phyloP scores from a whole-genome alignment of 1,139 yeast species.

The Protomyces lactucae-debilis region DNA sequence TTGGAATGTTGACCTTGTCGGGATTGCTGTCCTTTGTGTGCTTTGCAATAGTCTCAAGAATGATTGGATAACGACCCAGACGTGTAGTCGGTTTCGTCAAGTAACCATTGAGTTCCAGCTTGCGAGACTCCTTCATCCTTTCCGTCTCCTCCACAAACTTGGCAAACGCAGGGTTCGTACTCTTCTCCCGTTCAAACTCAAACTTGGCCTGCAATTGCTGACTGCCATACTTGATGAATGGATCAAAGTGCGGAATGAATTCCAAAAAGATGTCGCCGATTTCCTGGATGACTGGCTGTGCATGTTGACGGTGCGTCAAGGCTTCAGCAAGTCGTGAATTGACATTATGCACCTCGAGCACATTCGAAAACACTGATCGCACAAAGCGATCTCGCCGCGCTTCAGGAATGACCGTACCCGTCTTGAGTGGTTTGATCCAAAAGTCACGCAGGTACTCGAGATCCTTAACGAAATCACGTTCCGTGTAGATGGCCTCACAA shows the following conservation, averaged over 20 bases:
- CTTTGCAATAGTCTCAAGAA: conserved; percentile 77
- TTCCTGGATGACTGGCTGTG: conserved; percentile 75
- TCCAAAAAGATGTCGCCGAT: conserved; percentile 85
- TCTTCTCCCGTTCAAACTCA: conserved; percentile 91
- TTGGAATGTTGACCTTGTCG: conserved; percentile 64
- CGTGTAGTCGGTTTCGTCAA: conserved; percentile 93
- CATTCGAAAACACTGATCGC: conserved; percentile 85
- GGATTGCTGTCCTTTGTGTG: conserved; percentile 69
- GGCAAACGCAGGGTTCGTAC: conserved; percentile 82
- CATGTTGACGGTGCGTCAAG: conserved; percentile 79
- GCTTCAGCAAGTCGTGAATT: conserved; percentile 86
- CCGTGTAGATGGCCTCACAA: conserved; percentile 89
- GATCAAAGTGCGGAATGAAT: conserved; percentile 79
- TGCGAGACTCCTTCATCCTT: conserved; percentile 79
- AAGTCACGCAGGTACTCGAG: conserved; percentile 88
- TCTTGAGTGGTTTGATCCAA: conserved; percentile 86
- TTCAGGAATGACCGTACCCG: conserved; percentile 80
- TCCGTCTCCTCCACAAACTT: conserved; percentile 89
- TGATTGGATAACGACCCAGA: conserved; percentile 87
- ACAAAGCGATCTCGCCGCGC: conserved; percentile 85
- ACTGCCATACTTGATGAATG: conserved; percentile 91
- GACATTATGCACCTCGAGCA: conserved; percentile 77
- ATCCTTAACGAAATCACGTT: conserved; percentile 91
- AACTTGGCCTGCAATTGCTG: conserved; percentile 92
- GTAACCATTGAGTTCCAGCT: conserved; percentile 87